Evolutionary conservation across 1,284 basidiomycete genomes (phyloP).

Genomic region (Tylopilus sp.): DNA sequence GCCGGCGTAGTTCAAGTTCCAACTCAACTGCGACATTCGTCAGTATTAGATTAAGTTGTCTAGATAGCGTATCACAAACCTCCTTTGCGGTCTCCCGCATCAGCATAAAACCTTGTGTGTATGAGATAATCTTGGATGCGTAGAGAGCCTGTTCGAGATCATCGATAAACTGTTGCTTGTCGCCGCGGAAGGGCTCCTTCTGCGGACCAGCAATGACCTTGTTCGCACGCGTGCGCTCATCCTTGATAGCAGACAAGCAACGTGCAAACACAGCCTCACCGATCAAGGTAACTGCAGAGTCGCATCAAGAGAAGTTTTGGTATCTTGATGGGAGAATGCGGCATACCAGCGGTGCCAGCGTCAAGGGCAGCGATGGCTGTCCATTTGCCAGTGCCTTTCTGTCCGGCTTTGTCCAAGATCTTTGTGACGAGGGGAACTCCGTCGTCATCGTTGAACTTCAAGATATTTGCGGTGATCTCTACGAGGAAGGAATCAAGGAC

Average conservation of each 20-base stretch:
- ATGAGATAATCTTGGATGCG: slow-evolving; percentile 98
- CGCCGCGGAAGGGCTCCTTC: slow-evolving; percentile 90
- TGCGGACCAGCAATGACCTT: slow-evolving; percentile 87
- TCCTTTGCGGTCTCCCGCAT: slow-evolving; percentile 98
- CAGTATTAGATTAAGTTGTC: background rate
- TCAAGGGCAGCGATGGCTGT: slow-evolving; percentile 98
- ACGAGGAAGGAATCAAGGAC: slow-evolving; percentile 99
- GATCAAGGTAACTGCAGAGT: slow-evolving; percentile 82
- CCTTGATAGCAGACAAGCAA: slow-evolving; percentile 95
- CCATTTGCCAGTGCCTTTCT: slow-evolving; percentile 99
- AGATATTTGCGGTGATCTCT: slow-evolving; percentile 94
- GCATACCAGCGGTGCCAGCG: slow-evolving; percentile 79
- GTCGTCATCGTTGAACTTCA: slow-evolving; percentile 95
- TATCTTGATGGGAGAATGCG: slow-evolving; percentile 5
- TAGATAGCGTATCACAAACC: slow-evolving; percentile 42
- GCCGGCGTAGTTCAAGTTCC: slow-evolving; percentile 91
- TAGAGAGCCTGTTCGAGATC: slow-evolving; percentile 99
- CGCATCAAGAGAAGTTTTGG: slow-evolving; percentile 7
- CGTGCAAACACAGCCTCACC: slow-evolving; percentile 99
- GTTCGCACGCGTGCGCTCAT: slow-evolving; percentile 92
- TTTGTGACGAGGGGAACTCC: slow-evolving; percentile 87
- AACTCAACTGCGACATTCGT: slow-evolving; percentile 47
- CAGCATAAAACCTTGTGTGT: slow-evolving; percentile 99
- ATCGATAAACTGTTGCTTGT: slow-evolving; percentile 98
- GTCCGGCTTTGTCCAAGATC: slow-evolving; percentile 94